These are phyloP conservation scores for Scenedesmus sp. DNA, from an alignment of 163 green algal species.

Conservation along the genomic window DNA sequence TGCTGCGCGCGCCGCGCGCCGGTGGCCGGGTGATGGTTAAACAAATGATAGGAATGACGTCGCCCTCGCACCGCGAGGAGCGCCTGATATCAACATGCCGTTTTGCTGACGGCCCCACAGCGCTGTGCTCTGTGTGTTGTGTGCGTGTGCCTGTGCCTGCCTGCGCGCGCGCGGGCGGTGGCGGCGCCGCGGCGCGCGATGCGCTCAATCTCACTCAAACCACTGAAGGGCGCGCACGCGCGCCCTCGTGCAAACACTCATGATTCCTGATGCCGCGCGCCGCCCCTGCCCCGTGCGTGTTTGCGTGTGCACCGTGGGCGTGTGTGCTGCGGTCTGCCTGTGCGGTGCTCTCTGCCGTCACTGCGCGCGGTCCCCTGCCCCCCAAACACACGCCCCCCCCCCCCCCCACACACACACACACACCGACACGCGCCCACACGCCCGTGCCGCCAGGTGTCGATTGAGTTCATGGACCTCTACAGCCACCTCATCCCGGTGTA, in stretches of 20 bases:
- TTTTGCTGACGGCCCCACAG: background rate
- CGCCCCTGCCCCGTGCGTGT: background rate
- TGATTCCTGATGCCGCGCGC: too few species aligned
- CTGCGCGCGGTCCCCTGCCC: too few species aligned
- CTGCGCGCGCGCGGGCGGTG: too few species aligned
- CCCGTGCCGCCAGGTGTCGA: slow-evolving; percentile 65
- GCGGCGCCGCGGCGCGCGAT: background rate
- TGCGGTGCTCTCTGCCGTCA: background rate
- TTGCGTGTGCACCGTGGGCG: background rate
- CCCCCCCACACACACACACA: too few species aligned
- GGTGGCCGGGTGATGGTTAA: slow-evolving; percentile 13
- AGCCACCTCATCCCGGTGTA: slow-evolving; percentile 97
- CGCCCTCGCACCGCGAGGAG: background rate
- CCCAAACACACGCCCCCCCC: too few species aligned
- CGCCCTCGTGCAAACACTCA: too few species aligned
- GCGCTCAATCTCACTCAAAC: slow-evolving; percentile 21
- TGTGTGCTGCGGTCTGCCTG: background rate
- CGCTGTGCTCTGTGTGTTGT: background rate
- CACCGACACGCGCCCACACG: too few species aligned
- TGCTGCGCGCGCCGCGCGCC: background rate
- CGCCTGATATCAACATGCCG: slow-evolving; percentile 6
- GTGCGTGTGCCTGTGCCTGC: too few species aligned
- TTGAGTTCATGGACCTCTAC: slow-evolving; percentile 99
- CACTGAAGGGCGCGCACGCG: slow-evolving; percentile 4
- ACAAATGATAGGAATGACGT: slow-evolving; percentile 37